A percentile compares a stretch with the other conserved stretches of the same genome.
Evolutionary conservation across 176 grass and related monocot genomes (phyloP).

Genomic region (Oryza coarctata): DNA sequence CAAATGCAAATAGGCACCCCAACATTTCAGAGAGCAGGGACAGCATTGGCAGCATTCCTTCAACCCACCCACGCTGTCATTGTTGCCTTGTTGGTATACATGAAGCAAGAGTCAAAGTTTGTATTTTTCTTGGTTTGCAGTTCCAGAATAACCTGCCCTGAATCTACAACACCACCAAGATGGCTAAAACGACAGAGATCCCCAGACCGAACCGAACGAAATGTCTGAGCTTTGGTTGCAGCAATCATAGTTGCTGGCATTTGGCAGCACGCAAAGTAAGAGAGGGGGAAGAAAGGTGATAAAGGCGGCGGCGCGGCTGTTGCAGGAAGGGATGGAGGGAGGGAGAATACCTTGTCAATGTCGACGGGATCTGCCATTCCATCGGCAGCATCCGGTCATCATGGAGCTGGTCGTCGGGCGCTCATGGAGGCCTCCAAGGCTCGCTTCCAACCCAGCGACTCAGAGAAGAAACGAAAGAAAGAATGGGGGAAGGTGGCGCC

Average conservation of each 20-base stretch:
- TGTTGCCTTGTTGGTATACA: neutral
- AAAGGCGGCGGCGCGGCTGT: neutral
- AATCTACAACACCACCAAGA: neutral
- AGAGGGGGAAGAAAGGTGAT: neutral
- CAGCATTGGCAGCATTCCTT: neutral
- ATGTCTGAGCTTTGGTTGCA: neutral
- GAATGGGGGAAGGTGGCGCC: neutral
- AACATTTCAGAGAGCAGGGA: neutral
- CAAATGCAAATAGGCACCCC: neutral
- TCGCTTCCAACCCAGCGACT: neutral
- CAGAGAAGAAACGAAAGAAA: neutral
- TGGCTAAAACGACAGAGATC: neutral
- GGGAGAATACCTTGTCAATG: slow-evolving; percentile 62
- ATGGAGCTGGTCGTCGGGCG: slow-evolving; percentile 46
- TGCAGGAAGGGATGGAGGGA: neutral
- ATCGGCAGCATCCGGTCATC: slow-evolving; percentile 58
- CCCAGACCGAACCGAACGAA: neutral
- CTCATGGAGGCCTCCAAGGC: slow-evolving; percentile 48
- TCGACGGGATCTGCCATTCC: slow-evolving; percentile 96
- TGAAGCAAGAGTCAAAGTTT: neutral
- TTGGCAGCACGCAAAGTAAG: neutral
- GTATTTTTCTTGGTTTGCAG: neutral
- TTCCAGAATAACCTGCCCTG: neutral
- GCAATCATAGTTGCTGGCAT: neutral
- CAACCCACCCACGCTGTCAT: neutral